Conservation (phyloP, 1,284 basidiomycete species). For the Ganoderma multipileum region DNA sequence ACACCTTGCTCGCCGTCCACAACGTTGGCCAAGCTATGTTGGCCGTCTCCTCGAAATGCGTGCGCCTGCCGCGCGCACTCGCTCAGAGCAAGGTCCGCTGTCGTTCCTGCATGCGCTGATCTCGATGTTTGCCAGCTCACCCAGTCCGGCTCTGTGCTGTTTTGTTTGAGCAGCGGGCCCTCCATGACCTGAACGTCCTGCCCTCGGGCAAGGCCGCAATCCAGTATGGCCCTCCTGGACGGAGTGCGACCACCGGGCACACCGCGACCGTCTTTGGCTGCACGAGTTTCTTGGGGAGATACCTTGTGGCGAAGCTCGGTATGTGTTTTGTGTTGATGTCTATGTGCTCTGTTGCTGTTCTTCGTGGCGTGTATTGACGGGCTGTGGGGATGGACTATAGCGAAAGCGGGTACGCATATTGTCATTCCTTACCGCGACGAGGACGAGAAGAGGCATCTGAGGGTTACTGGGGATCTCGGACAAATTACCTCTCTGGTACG, state of each 20-base stretch:
- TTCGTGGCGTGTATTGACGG: constrained; percentile 9
- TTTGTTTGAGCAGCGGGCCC: constrained; percentile 57
- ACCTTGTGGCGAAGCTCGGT: constrained; percentile 93
- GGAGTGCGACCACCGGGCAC: constrained; percentile 89
- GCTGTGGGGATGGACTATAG: constrained; percentile 44
- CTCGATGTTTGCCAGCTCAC: constrained; percentile 4
- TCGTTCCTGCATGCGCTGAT: too few species aligned
- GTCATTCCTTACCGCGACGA: constrained; percentile 97
- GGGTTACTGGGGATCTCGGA: constrained; percentile 95
- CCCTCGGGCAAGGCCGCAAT: constrained; percentile 72
- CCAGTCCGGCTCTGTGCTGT: neutral
- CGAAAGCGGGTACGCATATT: constrained; percentile 93
- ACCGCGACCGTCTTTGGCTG: constrained; percentile 97
- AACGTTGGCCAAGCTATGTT: constrained; percentile 36
- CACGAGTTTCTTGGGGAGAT: constrained; percentile 95
- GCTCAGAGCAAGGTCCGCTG: constrained; percentile 32
- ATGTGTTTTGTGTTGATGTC: constrained; percentile 36
- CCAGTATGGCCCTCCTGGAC: constrained; percentile 80
- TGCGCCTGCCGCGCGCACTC: constrained; percentile 58
- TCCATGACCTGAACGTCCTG: constrained; percentile 73
- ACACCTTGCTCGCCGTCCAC: constrained; percentile 33
- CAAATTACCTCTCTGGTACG: constrained; percentile 94
- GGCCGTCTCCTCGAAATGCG: constrained; percentile 39
- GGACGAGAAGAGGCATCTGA: constrained; percentile 91
- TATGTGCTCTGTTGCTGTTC: neutral